Evolutionary conservation across 2,329 filamentous ascomycete species (phyloP).

Genomic region (Teratosphaeria viscida): DNA sequence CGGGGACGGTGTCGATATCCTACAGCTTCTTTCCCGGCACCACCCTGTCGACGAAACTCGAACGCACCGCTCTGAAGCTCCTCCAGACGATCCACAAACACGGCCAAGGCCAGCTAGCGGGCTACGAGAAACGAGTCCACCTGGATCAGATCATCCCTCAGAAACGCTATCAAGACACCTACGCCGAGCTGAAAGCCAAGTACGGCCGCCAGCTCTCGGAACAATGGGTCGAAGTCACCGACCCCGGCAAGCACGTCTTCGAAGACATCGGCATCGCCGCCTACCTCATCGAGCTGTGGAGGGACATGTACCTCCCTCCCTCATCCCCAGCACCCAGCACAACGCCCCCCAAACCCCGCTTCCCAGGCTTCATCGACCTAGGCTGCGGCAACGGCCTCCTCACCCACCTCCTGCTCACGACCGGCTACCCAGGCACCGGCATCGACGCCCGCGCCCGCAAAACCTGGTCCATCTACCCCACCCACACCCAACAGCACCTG

Average conservation of each 20-base stretch:
- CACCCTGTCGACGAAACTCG: constrained; percentile 31
- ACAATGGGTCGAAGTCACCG: constrained; percentile 78
- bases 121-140: constrained; percentile 71
- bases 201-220: constrained; percentile 63
- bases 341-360: constrained; percentile 28
- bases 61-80: constrained; percentile 58
- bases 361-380: constrained; percentile 90
- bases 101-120: constrained; percentile 51
- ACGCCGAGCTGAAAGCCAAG: constrained; percentile 65
- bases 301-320: constrained; percentile 56
- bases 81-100: constrained; percentile 63
- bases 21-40: constrained; percentile 34
- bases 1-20: constrained; percentile 36
- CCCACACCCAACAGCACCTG: constrained; percentile 38
- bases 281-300: constrained; percentile 87
- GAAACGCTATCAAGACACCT: constrained; percentile 68
- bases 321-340: constrained; percentile 1
- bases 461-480: constrained; percentile 67
- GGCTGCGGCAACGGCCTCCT: constrained; percentile 92
- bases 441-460: constrained; percentile 83
- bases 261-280: constrained; percentile 86
- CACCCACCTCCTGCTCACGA: constrained; percentile 66
- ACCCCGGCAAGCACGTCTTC: constrained; percentile 86
- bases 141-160: constrained; percentile 76
- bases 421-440: constrained; percentile 79